Percentiles rank a stretch among this genome's conserved stretches.
phyloP scores from a whole-genome alignment of 106 monocot genomes.

The Dioscorea zingiberensis region DNA sequence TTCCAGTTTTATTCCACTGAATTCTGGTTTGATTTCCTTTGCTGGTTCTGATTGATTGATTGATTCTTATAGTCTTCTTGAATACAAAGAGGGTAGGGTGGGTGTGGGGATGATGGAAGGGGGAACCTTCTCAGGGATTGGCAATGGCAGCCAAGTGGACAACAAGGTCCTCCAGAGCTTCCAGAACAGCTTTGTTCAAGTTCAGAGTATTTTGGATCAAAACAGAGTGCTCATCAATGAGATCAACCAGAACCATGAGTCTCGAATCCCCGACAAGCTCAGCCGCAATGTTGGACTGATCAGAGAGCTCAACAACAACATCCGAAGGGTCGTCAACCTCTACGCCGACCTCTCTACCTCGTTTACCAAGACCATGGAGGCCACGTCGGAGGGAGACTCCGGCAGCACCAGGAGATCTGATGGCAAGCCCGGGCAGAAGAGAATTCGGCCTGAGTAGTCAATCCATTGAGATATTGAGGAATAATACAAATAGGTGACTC shows the following conservation, averaged over 20 bases:
- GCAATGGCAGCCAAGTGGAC: constrained; percentile 34
- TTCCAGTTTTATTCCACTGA: neutral
- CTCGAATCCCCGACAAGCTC: constrained; percentile 36
- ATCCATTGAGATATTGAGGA: no score
- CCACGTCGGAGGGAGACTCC: constrained; percentile 29
- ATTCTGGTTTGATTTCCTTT: neutral
- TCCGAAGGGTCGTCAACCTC: constrained; percentile 40
- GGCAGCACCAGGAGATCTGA: constrained; percentile 30
- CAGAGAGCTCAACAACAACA: constrained; percentile 61
- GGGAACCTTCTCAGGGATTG: constrained; percentile 25
- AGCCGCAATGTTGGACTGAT: constrained; percentile 33
- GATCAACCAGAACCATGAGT: constrained; percentile 61
- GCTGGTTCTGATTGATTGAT: neutral
- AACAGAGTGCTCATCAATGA: constrained; percentile 58
- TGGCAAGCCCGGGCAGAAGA: constrained; percentile 36
- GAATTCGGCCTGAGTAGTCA: constrained; percentile 19
- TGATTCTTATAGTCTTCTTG: no score
- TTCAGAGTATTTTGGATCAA: constrained; percentile 54
- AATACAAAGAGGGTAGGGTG: no score
- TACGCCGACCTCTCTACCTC: constrained; percentile 46
- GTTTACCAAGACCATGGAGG: constrained; percentile 22
- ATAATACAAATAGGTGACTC: no score
- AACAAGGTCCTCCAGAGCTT: constrained; percentile 42
- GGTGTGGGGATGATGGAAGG: constrained; percentile 38
- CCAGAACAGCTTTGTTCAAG: constrained; percentile 58